Conservation (phyloP, 1,284 basidiomycete genomes). For the Apiotrichum porosum region DNA sequence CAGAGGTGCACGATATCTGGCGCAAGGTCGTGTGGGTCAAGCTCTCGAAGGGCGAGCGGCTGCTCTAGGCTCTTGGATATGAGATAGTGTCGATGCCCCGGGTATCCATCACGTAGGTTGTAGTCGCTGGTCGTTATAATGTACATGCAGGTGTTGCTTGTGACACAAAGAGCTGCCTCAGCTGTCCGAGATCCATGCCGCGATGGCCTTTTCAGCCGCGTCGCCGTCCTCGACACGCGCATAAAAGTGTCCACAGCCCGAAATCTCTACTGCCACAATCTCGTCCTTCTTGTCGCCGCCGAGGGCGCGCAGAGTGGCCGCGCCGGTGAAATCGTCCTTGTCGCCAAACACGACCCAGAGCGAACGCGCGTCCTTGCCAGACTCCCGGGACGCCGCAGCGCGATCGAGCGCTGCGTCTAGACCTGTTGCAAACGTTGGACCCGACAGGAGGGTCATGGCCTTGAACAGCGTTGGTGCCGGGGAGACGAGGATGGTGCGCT, state of each 20-base stretch:
- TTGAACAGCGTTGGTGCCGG: constrained; percentile 35
- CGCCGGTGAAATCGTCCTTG: constrained; percentile 36
- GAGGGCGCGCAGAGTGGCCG: constrained; percentile 14
- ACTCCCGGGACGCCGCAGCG: neutral
- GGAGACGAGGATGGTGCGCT: constrained; percentile 32
- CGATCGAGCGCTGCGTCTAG: constrained; percentile 10
- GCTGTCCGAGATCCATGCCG: constrained; percentile 19
- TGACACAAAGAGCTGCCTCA: no score
- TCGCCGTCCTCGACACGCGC: constrained; percentile 18
- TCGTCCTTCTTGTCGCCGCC: constrained; percentile 3
- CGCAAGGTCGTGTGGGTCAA: constrained; percentile 31
- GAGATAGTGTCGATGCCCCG: constrained; percentile 14
- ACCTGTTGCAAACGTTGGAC: constrained; percentile 20
- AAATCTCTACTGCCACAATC: constrained; percentile 21
- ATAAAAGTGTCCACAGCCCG: constrained; percentile 39
- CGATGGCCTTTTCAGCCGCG: constrained; percentile 17
- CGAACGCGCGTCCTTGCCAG: neutral
- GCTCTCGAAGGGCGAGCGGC: constrained; percentile 23
- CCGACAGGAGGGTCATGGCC: constrained; percentile 23
- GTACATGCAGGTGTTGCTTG: neutral
- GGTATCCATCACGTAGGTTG: no score
- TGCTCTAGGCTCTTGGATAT: no score
- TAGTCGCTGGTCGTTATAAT: no score
- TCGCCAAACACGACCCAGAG: constrained; percentile 32
- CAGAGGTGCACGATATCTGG: constrained; percentile 38